These are phyloP conservation scores for Euphorbia lathyris DNA, from an alignment of 345 rosid species.

Conservation along the genomic window DNA sequence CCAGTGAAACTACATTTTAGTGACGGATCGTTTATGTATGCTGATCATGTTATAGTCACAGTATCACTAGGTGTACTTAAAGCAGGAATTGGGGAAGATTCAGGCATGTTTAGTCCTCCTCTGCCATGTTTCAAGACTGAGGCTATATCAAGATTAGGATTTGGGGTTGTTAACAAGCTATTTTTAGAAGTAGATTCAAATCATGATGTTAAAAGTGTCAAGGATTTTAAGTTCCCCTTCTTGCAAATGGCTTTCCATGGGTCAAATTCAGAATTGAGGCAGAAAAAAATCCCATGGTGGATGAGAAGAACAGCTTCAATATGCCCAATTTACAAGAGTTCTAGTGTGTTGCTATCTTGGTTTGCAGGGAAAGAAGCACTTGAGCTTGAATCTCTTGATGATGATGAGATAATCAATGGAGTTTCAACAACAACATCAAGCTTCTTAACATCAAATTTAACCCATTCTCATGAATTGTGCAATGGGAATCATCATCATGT, in stretches of 20 bases:
- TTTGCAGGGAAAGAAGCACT: constrained; percentile 95
- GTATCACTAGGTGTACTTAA: constrained; percentile 89
- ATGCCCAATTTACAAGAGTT: constrained; percentile 63
- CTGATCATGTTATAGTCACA: constrained; percentile 90
- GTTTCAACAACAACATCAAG: constrained; percentile 57
- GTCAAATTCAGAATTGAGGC: constrained; percentile 49
- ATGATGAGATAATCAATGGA: constrained; percentile 68
- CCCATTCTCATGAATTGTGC: constrained; percentile 21
- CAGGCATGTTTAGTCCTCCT: constrained; percentile 71
- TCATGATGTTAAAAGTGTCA: constrained; percentile 20
- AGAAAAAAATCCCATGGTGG: constrained; percentile 81
- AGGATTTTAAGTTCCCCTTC: constrained; percentile 44
- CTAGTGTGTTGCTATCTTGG: constrained; percentile 79
- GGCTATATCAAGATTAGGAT: constrained; percentile 83
- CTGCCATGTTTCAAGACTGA: constrained; percentile 68
- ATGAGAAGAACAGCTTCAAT: constrained; percentile 86
- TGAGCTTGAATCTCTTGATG: constrained; percentile 67
- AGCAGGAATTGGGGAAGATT: constrained; percentile 52
- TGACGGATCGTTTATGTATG: constrained; percentile 68
- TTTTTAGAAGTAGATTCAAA: constrained; percentile 52
- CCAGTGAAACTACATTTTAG: constrained; percentile 78
- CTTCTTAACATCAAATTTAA: constrained; percentile 35
- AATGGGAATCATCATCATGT: constrained; percentile 33
- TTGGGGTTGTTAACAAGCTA: constrained; percentile 90
- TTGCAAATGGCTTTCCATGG: constrained; percentile 70